Evolutionary conservation across 2,329 filamentous ascomycete species (phyloP).

Genomic region (Pseudogymnoascus sp.): DNA sequence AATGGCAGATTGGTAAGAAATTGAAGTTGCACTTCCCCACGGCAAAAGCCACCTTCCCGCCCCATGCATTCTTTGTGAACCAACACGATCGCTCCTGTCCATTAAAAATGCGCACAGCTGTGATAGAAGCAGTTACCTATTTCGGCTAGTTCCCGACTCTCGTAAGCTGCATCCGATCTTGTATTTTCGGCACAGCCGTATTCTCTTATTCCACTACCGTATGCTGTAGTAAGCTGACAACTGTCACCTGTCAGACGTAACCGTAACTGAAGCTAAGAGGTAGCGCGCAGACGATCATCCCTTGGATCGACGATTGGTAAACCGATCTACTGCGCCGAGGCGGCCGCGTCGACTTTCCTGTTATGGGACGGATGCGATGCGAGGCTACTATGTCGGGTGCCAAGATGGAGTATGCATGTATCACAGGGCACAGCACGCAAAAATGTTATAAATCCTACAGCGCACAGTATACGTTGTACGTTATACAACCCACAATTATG

Average conservation of each 20-base stretch:
- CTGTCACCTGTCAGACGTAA: neutral
- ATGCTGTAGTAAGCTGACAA: neutral
- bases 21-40: neutral
- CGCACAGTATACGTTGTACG: neutral
- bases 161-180: neutral
- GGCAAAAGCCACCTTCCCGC: neutral
- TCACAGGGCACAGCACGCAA: neutral
- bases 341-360: conserved; percentile 3
- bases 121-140: neutral
- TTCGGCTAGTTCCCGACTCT: neutral
- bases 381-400: neutral
- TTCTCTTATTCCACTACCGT: neutral
- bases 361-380: neutral
- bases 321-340: neutral
- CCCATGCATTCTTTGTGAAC: neutral
- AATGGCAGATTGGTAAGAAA: neutral
- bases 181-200: neutral
- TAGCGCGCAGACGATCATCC: neutral
- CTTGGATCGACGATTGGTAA: neutral
- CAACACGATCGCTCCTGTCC: neutral
- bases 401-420: neutral
- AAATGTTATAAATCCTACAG: conserved; percentile 1
- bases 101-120: neutral
- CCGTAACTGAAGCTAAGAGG: neutral
- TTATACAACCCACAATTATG: neutral